Percentiles rank a stretch among this genome's conserved stretches.
phyloP scores from a whole-genome alignment of 2,329 filamentous ascomycete species.

The Amphichorda felina region DNA sequence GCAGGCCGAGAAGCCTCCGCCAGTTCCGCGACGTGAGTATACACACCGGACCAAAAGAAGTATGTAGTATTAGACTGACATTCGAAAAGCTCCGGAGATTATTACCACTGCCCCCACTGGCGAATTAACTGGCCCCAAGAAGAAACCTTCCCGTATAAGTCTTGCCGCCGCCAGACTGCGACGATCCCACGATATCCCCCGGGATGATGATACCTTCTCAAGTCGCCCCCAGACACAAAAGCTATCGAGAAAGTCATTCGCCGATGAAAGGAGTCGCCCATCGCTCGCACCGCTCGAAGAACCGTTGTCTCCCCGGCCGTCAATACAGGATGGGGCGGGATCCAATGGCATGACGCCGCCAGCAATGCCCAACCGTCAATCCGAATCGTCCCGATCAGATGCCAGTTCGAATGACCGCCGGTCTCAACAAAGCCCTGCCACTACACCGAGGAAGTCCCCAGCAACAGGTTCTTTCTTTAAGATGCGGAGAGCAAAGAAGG shows the following conservation, averaged over 20 bases:
- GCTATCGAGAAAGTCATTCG: constrained; percentile 28
- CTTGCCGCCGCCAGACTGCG: constrained; percentile 39
- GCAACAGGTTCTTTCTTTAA: constrained; percentile 69
- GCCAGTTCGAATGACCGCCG: constrained; percentile 61
- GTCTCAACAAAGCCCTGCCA: constrained; percentile 45
- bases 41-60: background rate
- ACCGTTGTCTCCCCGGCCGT: constrained; percentile 22
- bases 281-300: constrained; percentile 41
- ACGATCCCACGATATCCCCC: constrained; percentile 35
- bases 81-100: constrained; percentile 51
- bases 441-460: constrained; percentile 47
- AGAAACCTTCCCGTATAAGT: constrained; percentile 43
- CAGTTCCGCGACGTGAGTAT: constrained; percentile 44
- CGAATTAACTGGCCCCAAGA: constrained; percentile 40
- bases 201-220: constrained; percentile 13
- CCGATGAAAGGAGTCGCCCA: constrained; percentile 20
- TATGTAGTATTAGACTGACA: background rate
- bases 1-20: constrained; percentile 46
- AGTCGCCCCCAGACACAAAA: constrained; percentile 7
- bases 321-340: constrained; percentile 13
- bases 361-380: constrained; percentile 24
- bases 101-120: constrained; percentile 86
- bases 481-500: constrained; percentile 65
- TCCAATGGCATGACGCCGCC: constrained; percentile 30
- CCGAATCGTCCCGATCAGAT: constrained; percentile 82